Conservation (phyloP, 2,329 filamentous ascomycete genomes). For the Claviceps purpurea region DNA sequence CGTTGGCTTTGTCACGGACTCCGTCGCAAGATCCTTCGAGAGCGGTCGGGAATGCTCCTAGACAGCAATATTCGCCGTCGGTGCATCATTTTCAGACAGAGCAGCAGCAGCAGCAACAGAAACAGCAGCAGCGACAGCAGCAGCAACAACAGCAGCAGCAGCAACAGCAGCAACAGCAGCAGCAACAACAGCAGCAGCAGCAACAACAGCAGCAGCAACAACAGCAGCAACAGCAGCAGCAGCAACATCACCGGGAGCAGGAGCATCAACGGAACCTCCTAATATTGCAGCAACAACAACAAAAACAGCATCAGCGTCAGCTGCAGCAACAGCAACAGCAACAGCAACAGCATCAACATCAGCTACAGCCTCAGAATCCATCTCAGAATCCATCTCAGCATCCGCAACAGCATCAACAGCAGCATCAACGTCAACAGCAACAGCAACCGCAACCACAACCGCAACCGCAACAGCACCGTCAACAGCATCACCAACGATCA, state of each 20-base stretch:
- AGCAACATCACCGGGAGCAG: too few relatives aligned
- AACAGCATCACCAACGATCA: not conserved
- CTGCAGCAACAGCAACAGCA: too few relatives aligned
- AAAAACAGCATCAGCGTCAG: too few relatives aligned
- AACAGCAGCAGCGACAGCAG: not conserved
- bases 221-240: not conserved
- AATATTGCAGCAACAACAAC: too few relatives aligned
- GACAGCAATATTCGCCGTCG: slow-evolving; percentile 17
- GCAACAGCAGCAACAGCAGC: not conserved
- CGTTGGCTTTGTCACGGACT: slow-evolving; percentile 23
- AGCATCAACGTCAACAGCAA: not conserved
- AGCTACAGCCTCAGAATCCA: too few relatives aligned
- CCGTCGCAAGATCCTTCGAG: slow-evolving; percentile 31
- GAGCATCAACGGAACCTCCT: too few relatives aligned
- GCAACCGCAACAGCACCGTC: not conserved
- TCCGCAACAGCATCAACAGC: not conserved
- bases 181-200: not conserved
- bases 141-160: not conserved
- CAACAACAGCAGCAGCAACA: not conserved
- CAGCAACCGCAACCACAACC: not conserved
- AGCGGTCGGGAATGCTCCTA: slow-evolving; percentile 15
- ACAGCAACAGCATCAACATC: too few relatives aligned
- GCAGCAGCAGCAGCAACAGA: not conserved
- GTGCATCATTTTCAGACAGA: slow-evolving; percentile 19
- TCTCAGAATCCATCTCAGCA: too few relatives aligned